These are phyloP conservation scores for Viola pubescens DNA, from an alignment of 441 rosid species.

Conservation along the genomic window DNA sequence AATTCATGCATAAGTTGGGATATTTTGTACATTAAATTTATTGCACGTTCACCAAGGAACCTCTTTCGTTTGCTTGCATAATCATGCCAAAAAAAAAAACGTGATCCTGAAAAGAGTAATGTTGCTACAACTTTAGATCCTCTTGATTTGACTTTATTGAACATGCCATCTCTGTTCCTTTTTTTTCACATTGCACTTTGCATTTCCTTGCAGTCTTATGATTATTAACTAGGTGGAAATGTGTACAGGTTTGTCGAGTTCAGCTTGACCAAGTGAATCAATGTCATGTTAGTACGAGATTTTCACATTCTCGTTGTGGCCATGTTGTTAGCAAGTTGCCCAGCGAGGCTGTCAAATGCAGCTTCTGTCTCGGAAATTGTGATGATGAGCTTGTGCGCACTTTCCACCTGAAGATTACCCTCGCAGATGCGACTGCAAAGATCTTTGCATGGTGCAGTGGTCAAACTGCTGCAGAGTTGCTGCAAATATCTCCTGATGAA, in stretches of 20 bases:
- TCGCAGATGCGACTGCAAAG: constrained; percentile 50
- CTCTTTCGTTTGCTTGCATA: too few species aligned
- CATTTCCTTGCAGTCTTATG: not conserved
- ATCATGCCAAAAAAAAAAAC: too few species aligned
- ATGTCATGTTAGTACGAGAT: constrained; percentile 50
- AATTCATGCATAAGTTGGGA: too few species aligned
- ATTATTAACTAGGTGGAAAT: not conserved
- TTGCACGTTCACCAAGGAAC: too few species aligned
- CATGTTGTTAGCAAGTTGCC: constrained; percentile 45
- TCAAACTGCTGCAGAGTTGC: constrained; percentile 76
- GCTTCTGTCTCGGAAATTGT: constrained; percentile 37
- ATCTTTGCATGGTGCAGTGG: constrained; percentile 68
- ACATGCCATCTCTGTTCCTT: not conserved
- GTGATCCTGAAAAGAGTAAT: too few species aligned
- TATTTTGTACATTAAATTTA: too few species aligned
- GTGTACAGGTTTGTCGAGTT: constrained; percentile 39
- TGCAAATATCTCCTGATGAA: constrained; percentile 80
- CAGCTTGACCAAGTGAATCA: constrained; percentile 65
- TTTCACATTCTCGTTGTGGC: constrained; percentile 59
- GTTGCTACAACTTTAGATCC: too few species aligned
- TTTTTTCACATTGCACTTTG: too few species aligned
- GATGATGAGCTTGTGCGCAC: constrained; percentile 32
- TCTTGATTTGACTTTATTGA: not conserved
- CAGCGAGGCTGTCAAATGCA: constrained; percentile 36
- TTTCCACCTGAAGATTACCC: constrained; percentile 45